phyloP scores from a whole-genome alignment of 768 basidiomycete species.

The Rhizopogon rudus region DNA sequence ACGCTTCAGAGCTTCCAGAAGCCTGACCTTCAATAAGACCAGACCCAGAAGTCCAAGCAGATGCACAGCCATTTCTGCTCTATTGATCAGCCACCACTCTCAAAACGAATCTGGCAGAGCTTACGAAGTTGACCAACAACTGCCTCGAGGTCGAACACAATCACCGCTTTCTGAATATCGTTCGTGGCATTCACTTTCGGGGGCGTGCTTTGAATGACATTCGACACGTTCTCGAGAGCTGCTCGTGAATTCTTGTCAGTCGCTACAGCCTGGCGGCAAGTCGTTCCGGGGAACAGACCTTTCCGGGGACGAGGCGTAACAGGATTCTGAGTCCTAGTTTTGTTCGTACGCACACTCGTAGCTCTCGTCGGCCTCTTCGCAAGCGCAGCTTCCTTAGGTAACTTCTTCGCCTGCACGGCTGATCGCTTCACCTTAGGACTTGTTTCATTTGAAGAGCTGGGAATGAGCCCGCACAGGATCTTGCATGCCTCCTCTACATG shows the following conservation, averaged over 20 bases:
- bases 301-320: constrained; percentile 42
- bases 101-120: constrained; percentile 15
- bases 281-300: constrained; percentile 20
- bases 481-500: constrained; percentile 51
- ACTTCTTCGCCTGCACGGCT: constrained; percentile 29
- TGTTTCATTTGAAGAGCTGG: constrained; percentile 16
- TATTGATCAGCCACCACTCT: neutral
- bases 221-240: constrained; percentile 15
- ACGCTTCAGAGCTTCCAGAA: constrained; percentile 59
- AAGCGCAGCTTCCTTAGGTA: constrained; percentile 18
- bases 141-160: constrained; percentile 21
- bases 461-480: constrained; percentile 38
- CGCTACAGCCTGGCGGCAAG: too few species aligned
- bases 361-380: constrained; percentile 10
- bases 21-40: constrained; percentile 57
- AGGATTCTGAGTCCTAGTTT: constrained; percentile 23
- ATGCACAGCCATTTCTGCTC: constrained; percentile 48
- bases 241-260: neutral
- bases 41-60: constrained; percentile 70
- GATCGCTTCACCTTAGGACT: constrained; percentile 13
- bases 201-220: constrained; percentile 6
- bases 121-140: constrained; percentile 51
- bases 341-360: constrained; percentile 11
- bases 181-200: neutral
- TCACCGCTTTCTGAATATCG: neutral